Evolutionary conservation across 1,284 basidiomycete genomes (phyloP).

Genomic region (Ceraceosorus bombacis): DNA sequence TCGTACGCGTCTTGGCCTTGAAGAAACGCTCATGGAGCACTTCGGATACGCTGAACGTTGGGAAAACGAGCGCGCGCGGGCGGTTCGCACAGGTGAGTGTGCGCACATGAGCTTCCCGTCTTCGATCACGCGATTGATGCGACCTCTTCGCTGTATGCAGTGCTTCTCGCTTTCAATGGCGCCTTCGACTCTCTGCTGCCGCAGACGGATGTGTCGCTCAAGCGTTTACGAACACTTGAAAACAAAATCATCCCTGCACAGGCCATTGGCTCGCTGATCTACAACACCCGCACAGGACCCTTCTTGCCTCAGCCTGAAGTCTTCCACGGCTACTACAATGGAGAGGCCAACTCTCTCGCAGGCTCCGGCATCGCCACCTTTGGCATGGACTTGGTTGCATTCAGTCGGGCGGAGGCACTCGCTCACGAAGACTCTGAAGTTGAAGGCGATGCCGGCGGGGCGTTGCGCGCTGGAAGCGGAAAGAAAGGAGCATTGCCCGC

Average conservation of each 20-base stretch:
- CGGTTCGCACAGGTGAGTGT: conserved; percentile 21
- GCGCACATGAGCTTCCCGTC: too few species aligned
- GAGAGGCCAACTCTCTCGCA: conserved; percentile 30
- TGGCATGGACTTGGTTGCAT: conserved; percentile 36
- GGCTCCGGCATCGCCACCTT: conserved; percentile 38
- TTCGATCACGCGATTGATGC: background rate
- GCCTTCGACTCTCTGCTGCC: conserved; percentile 11
- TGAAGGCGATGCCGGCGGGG: background rate
- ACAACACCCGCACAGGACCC: conserved; percentile 30
- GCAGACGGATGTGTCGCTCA: conserved; percentile 4
- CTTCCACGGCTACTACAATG: conserved; percentile 46
- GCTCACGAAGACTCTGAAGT: conserved; percentile 3
- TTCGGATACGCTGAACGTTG: conserved; percentile 34
- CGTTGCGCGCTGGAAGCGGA: conserved; percentile 1
- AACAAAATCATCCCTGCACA: conserved; percentile 9
- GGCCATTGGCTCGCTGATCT: conserved; percentile 21
- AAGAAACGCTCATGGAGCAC: conserved; percentile 40
- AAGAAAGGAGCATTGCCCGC: conserved; percentile 21
- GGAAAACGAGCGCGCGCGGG: conserved; percentile 37
- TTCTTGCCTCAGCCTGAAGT: conserved; percentile 38
- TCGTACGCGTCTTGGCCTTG: conserved; percentile 30
- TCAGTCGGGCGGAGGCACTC: conserved; percentile 27
- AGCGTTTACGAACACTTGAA: conserved; percentile 4
- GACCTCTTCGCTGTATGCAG: background rate
- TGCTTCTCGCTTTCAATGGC: conserved; percentile 11